phyloP scores from a whole-genome alignment of 2,329 filamentous ascomycete species.

The Malbranchea zuffiana region DNA sequence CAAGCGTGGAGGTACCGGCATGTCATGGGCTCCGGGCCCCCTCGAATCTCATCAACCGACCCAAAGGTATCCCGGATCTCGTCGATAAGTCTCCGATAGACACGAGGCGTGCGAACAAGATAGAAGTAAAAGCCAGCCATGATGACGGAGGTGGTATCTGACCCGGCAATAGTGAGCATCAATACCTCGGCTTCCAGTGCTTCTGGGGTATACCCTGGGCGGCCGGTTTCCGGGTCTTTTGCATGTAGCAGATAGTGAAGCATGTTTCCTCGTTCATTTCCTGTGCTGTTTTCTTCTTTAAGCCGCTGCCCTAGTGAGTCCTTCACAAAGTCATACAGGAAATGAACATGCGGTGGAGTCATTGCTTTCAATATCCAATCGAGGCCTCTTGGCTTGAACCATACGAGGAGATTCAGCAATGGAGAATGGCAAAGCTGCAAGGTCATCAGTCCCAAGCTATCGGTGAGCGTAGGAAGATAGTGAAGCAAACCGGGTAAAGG shows the following conservation, averaged over 20 bases:
- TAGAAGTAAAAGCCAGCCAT: constrained; percentile 40
- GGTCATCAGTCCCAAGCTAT: background rate
- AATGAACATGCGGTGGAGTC: background rate
- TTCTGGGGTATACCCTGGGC: background rate
- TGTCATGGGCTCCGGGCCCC: constrained; percentile 33
- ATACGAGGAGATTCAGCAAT: background rate
- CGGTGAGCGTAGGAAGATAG: background rate
- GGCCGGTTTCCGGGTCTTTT: background rate
- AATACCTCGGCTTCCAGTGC: constrained; percentile 38
- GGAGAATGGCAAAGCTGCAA: background rate
- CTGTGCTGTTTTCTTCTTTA: background rate
- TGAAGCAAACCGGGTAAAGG: background rate
- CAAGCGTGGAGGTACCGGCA: constrained; percentile 42
- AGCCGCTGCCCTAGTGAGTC: background rate
- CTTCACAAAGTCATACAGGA: background rate
- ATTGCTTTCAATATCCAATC: background rate
- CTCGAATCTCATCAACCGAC: constrained; percentile 27
- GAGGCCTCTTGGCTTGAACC: background rate
- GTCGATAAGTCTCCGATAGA: constrained; percentile 39
- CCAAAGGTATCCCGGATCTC: constrained; percentile 32
- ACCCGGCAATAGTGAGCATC: constrained; percentile 42
- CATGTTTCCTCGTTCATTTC: background rate
- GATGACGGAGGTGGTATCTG: constrained; percentile 43
- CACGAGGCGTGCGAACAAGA: constrained; percentile 29
- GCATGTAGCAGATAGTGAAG: background rate